Evolutionary conservation across 257 asterid genomes (phyloP).

Genomic region (Linderniella brevidens): DNA sequence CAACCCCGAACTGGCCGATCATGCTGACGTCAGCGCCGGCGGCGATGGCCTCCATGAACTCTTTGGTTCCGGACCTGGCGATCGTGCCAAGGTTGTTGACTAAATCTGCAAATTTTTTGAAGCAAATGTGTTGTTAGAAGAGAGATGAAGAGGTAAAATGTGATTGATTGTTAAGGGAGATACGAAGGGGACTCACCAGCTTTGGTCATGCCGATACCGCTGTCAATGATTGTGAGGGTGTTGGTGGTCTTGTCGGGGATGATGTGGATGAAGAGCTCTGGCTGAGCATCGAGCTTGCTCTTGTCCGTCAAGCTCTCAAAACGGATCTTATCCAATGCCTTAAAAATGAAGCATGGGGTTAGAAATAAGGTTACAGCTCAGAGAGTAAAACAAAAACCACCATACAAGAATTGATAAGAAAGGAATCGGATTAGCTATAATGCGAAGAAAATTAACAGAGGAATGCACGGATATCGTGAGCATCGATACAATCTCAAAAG

Average conservation of each 20-base stretch:
- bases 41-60: slow-evolving; percentile 13
- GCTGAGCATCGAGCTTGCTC: slow-evolving; percentile 13
- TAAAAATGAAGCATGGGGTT: not conserved
- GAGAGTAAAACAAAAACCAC: not conserved
- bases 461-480: too few relatives aligned
- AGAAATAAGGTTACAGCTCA: too few relatives aligned
- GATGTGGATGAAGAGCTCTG: slow-evolving; percentile 13
- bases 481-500: too few relatives aligned
- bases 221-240: slow-evolving; percentile 12
- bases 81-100: slow-evolving; percentile 14
- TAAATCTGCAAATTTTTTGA: slow-evolving; percentile 8
- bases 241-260: slow-evolving; percentile 13
- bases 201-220: slow-evolving; percentile 1
- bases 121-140: not conserved
- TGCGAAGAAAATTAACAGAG: too few relatives aligned
- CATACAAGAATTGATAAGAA: not conserved
- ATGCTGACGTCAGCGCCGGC: slow-evolving; percentile 17
- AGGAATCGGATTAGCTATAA: not conserved
- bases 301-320: slow-evolving; percentile 13
- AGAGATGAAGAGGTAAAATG: not conserved
- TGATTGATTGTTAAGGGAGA: not conserved
- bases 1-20: slow-evolving; percentile 14
- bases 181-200: slow-evolving; percentile 4
- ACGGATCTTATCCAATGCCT: slow-evolving; percentile 2
- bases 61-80: slow-evolving; percentile 14